A percentile compares a stretch with the other conserved stretches of the same genome.
These are phyloP conservation scores for Neofusicoccum kwambonambiense DNA, from an alignment of 2,329 filamentous ascomycete species.

Conservation along the genomic window DNA sequence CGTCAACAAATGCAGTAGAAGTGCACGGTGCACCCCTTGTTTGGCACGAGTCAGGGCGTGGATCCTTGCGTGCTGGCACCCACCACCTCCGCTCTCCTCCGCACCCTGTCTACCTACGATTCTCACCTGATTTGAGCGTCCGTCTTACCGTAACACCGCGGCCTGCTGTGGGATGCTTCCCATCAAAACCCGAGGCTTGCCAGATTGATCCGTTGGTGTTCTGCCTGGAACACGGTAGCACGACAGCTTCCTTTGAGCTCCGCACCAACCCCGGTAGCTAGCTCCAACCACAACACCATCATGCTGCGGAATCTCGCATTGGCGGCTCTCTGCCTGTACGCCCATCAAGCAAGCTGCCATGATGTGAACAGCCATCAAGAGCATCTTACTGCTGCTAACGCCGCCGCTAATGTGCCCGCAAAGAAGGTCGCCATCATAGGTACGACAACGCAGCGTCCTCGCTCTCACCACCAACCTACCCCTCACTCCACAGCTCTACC, in stretches of 20 bases:
- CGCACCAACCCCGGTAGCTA: not conserved
- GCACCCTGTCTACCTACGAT: not conserved
- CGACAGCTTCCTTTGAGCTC: constrained; percentile 10
- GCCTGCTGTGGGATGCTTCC: not conserved
- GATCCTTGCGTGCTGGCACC: constrained; percentile 3
- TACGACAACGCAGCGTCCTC: constrained; percentile 17
- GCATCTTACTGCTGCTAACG: not conserved
- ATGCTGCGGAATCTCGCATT: constrained; percentile 3
- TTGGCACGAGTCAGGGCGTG: not conserved
- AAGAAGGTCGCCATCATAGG: constrained; percentile 42
- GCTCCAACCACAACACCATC: not conserved
- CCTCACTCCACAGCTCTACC: not conserved
- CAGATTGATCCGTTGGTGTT: not conserved
- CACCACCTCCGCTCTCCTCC: not conserved
- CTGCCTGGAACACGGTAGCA: not conserved
- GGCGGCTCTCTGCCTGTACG: not conserved
- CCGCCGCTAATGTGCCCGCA: not conserved
- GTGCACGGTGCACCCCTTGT: not conserved
- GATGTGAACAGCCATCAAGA: not conserved
- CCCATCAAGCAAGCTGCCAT: not conserved
- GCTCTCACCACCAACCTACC: not conserved
- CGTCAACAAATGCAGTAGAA: not conserved
- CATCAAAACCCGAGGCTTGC: not conserved
- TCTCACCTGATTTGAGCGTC: not conserved
- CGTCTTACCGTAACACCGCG: not conserved